These are phyloP conservation scores for Aegilops bicornis DNA, from an alignment of 176 grass and related monocot genomes.

Conservation along the genomic window DNA sequence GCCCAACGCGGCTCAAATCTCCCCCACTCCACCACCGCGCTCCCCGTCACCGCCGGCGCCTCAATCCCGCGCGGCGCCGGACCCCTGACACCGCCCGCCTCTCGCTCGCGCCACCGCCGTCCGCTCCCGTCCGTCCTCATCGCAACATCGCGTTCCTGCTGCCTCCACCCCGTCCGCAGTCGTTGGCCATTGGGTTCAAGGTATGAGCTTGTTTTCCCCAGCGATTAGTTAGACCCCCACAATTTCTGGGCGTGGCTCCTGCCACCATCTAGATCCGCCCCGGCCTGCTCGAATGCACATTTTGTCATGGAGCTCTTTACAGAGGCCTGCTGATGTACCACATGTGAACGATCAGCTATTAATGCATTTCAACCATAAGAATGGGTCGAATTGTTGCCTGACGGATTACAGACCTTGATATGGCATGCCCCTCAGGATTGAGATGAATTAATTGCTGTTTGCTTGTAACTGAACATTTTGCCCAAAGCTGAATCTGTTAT, in stretches of 20 bases:
- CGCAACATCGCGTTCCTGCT: not conserved
- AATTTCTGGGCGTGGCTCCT: not conserved
- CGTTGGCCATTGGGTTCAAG: not conserved
- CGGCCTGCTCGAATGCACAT: not conserved
- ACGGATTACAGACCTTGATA: not conserved
- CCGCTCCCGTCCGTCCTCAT: not conserved
- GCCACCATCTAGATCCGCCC: not conserved
- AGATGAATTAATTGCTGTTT: not conserved
- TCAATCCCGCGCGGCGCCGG: not conserved
- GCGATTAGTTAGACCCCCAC: not conserved
- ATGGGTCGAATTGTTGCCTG: not conserved
- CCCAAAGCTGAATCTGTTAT: not conserved
- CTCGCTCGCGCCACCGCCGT: not conserved
- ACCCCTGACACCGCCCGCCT: not conserved
- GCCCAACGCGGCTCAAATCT: conserved; percentile 6
- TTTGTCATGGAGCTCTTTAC: not conserved
- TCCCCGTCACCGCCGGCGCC: not conserved
- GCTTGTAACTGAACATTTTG: not conserved
- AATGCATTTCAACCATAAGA: not conserved
- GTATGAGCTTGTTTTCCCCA: not conserved
- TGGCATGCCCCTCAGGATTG: not conserved
- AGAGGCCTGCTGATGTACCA: not conserved
- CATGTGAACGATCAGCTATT: not conserved
- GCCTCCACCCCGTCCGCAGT: not conserved
- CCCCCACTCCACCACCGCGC: not conserved